A percentile compares a stretch with the other conserved stretches of the same genome.
phyloP scores from a whole-genome alignment of 768 basidiomycete genomes.

The Mycena galericulata region DNA sequence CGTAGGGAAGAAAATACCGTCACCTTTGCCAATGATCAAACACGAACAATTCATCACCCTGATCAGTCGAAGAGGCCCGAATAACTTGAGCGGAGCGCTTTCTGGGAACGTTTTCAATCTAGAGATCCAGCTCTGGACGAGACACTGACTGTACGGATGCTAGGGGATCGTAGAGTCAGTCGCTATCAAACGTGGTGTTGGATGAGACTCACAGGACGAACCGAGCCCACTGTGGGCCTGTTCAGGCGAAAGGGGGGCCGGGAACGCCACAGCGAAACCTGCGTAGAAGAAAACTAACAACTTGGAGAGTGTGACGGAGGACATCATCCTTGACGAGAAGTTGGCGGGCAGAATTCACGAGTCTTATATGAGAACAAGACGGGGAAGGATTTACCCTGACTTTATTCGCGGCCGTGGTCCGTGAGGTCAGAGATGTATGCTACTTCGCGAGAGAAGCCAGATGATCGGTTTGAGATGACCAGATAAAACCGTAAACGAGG shows the following conservation, averaged over 20 bases:
- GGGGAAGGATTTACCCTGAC: slow-evolving; percentile 2
- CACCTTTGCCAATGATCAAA: slow-evolving; percentile 23
- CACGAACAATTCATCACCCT: slow-evolving; percentile 15
- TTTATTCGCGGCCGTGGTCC: slow-evolving; percentile 28
- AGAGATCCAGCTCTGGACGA: background rate
- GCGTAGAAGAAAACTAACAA: slow-evolving; percentile 1
- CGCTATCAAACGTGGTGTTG: background rate
- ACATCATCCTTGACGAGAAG: slow-evolving; percentile 8
- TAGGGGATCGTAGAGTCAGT: background rate
- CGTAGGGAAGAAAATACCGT: background rate
- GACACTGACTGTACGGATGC: slow-evolving; percentile 11
- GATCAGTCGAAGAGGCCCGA: background rate
- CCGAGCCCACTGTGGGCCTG: background rate
- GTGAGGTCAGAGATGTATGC: slow-evolving; percentile 22
- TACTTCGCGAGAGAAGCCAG: slow-evolving; percentile 32
- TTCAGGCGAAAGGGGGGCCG: slow-evolving; percentile 3
- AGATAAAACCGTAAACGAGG: too few species aligned
- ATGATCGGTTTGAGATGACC: slow-evolving; percentile 30
- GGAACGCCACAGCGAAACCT: slow-evolving; percentile 10
- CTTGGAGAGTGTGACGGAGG: background rate
- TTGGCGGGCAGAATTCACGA: background rate
- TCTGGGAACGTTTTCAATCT: slow-evolving; percentile 3
- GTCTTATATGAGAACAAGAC: background rate
- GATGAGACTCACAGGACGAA: background rate
- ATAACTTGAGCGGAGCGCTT: background rate